phyloP scores from a whole-genome alignment of 2,329 filamentous ascomycete species.

The Epichloe elymi region DNA sequence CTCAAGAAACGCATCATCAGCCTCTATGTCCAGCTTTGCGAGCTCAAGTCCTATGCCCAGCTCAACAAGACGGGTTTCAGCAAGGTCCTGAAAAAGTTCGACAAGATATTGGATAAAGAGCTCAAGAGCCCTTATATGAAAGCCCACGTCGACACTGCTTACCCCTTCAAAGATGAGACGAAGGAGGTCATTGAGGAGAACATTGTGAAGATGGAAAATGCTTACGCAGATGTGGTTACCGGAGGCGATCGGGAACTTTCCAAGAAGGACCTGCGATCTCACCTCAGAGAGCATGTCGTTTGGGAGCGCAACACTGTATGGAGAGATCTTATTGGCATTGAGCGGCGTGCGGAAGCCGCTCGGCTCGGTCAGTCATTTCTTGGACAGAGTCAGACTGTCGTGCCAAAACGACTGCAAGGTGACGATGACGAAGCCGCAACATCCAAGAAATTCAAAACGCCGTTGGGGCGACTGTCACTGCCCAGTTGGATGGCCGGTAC shows the following conservation, averaged over 20 bases:
- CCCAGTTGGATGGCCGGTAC: conserved; percentile 76
- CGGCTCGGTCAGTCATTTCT: conserved; percentile 79
- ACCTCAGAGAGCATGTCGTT: conserved; percentile 90
- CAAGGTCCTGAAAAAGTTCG: conserved; percentile 96
- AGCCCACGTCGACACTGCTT: conserved; percentile 59
- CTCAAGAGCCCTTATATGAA: conserved; percentile 68
- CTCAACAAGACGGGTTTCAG: conserved; percentile 93
- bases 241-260: conserved; percentile 65
- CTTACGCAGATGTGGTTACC: conserved; percentile 73
- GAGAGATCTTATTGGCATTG: conserved; percentile 97
- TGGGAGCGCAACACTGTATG: conserved; percentile 99
- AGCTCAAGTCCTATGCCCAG: conserved; percentile 90
- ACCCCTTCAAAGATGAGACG: conserved; percentile 67
- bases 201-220: conserved; percentile 60
- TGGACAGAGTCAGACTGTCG: conserved; percentile 56
- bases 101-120: conserved; percentile 82
- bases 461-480: conserved; percentile 61
- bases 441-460: conserved; percentile 62
- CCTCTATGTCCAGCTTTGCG: conserved; percentile 84
- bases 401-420: conserved; percentile 64
- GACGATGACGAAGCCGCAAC: conserved; percentile 55
- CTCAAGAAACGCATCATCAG: conserved; percentile 84
- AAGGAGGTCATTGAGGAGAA: conserved; percentile 57
- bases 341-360: conserved; percentile 86
- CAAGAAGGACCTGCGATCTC: conserved; percentile 73